phyloP scores from a whole-genome alignment of 306 rosid genomes.

The Vachellia pachyceras region DNA sequence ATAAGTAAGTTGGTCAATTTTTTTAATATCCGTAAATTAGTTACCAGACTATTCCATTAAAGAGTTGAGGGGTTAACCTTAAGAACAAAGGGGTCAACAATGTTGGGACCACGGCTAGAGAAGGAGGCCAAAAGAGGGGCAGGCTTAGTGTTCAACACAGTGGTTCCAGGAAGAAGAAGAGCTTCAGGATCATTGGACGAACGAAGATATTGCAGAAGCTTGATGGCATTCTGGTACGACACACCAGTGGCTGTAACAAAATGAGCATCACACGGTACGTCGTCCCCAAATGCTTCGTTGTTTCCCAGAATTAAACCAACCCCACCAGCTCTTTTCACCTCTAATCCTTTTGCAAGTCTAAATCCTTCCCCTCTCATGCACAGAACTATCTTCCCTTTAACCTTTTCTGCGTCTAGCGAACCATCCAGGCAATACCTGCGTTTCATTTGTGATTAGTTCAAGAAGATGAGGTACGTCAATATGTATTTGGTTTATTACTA shows the following conservation, averaged over 20 bases:
- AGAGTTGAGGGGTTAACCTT: slow-evolving; percentile 46
- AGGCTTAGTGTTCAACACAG: slow-evolving; percentile 68
- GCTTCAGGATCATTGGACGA: slow-evolving; percentile 66
- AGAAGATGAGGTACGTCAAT: background rate
- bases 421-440: slow-evolving; percentile 78
- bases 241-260: slow-evolving; percentile 77
- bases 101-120: slow-evolving; percentile 90
- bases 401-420: slow-evolving; percentile 63
- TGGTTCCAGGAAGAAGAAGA: slow-evolving; percentile 62
- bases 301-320: slow-evolving; percentile 74
- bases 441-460: background rate
- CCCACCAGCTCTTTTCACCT: slow-evolving; percentile 80
- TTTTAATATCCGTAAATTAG: too few relatives aligned
- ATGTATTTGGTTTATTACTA: background rate
- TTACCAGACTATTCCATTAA: too few relatives aligned
- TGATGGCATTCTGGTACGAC: slow-evolving; percentile 53
- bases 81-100: slow-evolving; percentile 73
- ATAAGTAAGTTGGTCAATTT: too few relatives aligned
- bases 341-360: slow-evolving; percentile 76
- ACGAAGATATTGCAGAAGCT: slow-evolving; percentile 57
- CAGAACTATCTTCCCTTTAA: slow-evolving; percentile 74
- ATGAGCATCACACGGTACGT: slow-evolving; percentile 67
- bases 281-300: slow-evolving; percentile 47
- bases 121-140: slow-evolving; percentile 86
- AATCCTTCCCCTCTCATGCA: slow-evolving; percentile 77